Base-by-base conservation (phyloP, 1,139 yeast genomes). In the Geotrichum australiense region DNA sequence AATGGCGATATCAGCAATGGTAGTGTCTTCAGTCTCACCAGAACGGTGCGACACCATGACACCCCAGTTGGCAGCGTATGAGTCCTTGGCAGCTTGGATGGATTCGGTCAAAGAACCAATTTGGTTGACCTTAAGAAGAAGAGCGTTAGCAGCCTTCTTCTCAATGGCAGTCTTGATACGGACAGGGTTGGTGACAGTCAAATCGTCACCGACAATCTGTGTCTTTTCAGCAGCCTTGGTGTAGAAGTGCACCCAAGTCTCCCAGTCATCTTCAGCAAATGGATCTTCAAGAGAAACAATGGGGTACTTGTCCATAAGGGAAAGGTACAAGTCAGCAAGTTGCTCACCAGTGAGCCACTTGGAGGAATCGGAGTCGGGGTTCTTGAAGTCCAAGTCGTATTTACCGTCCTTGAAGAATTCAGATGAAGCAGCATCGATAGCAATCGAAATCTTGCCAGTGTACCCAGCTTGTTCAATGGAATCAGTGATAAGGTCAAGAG, bases 221-320 rank as follows among this genome's bases (percentile, higher is more conserved):
- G 82, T 70, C 67, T 73, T 76, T 44, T 50, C 51, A 57, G 76
- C 80, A 58, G 78, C 78, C 68, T 73, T 70, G 57, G 73, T 55
- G 77, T 69, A 80, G 76, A 86, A 85, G 71, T 79, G 83, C 54
- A 76, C 68, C 97, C 97, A 89, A 61, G 96, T 85, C 52, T 79
- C 94, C 96, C 96, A 89, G 78, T 89, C 97, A 69, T 86, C 95
- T 78, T 89, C 96, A 57, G 91, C 96, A 65, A 89, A 89, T 69
- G 96, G 96, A 73, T 89, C 96, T 77, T 89, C 97, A 58, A 87
- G 76, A 52, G 96, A 87, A 59, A 87, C 93, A 73, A 89, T 87
- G 74, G 96, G 96, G 80, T 89, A 89, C 68, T 83, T 84, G 64
- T 71, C 69, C 64, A 83, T 67, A 68, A 89, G 80, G 58, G 74